Conservation (phyloP, 495 filamentous ascomycete genomes). For the Gamarada debralockiae region DNA sequence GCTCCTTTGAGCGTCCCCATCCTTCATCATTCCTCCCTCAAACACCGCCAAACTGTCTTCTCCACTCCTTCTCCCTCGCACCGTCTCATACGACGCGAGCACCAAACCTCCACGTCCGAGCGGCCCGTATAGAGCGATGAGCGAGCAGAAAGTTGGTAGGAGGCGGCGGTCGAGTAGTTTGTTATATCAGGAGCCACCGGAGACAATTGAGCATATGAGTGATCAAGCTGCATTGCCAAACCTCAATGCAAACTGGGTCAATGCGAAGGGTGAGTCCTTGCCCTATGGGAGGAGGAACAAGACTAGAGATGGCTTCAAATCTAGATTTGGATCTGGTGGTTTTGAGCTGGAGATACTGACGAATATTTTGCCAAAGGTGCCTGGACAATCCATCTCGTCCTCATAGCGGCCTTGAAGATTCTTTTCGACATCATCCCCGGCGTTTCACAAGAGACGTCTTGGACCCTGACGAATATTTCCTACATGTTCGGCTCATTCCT, state of each 20-base stretch:
- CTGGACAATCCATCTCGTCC: conserved; percentile 93
- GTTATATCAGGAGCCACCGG: conserved; percentile 85
- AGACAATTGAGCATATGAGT: conserved; percentile 92
- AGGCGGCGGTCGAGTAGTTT: conserved; percentile 91
- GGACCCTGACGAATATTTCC: conserved; percentile 97
- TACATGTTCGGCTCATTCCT: conserved; percentile 99
- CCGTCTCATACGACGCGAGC: conserved; percentile 76
- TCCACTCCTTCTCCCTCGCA: conserved; percentile 68
- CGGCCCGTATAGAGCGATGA: conserved; percentile 47
- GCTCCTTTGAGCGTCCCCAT: conserved; percentile 15
- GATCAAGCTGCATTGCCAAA: conserved; percentile 95
- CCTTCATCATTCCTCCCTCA: conserved; percentile 19
- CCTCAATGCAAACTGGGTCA: conserved; percentile 97
- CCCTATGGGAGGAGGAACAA: no score
- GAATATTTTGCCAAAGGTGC: conserved; percentile 57
- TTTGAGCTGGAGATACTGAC: not conserved
- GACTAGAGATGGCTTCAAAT: not conserved
- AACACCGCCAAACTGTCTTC: conserved; percentile 85
- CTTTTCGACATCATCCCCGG: conserved; percentile 93
- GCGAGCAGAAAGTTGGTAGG: conserved; percentile 59
- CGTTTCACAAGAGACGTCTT: conserved; percentile 93
- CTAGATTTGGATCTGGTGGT: not conserved
- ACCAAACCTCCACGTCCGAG: conserved; percentile 57
- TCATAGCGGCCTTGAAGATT: conserved; percentile 88
- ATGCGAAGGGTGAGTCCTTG: conserved; percentile 77